Conservation (phyloP, 2,329 filamentous ascomycete species). For the Albophoma yamanashiensis region DNA sequence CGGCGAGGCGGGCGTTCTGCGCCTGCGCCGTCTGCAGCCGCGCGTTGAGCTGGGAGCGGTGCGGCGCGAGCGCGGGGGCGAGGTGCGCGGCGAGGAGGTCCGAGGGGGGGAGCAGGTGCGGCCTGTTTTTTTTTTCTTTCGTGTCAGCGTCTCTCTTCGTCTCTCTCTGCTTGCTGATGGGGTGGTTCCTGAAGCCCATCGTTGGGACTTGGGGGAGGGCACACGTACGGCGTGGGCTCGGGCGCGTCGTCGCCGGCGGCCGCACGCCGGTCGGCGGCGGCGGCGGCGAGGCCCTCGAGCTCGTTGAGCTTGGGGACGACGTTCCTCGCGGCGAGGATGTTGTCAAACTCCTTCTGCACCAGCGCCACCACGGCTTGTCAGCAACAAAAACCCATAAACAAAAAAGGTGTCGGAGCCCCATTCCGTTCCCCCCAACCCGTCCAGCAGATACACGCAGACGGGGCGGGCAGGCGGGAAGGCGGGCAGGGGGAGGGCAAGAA, state of each 20-base stretch:
- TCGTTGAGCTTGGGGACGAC: conserved; percentile 49
- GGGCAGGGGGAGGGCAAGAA: too few species aligned
- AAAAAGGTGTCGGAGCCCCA: too few species aligned
- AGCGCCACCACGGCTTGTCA: not conserved
- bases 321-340: conserved; percentile 37
- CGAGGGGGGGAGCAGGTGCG: conserved; percentile 45
- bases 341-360: conserved; percentile 43
- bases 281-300: conserved; percentile 43
- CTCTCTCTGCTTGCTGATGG: too few species aligned
- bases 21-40: conserved; percentile 44
- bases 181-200: too few species aligned
- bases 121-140: conserved; percentile 24
- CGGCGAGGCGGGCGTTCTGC: conserved; percentile 43
- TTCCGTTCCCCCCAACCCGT: too few species aligned
- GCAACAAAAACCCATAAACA: not conserved
- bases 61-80: conserved; percentile 37
- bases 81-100: conserved; percentile 45
- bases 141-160: not conserved
- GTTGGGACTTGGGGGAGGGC: too few species aligned
- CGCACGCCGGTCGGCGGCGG: conserved; percentile 27
- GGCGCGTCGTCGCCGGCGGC: conserved; percentile 9
- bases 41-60: conserved; percentile 46
- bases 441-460: not conserved
- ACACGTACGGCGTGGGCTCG: conserved; percentile 35
- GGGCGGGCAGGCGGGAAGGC: not conserved